Evolutionary conservation across 805 yeast genomes (phyloP), one percentile per base, ranked within the genome.

Genomic region (Pichia gijzeniarum): DNA sequence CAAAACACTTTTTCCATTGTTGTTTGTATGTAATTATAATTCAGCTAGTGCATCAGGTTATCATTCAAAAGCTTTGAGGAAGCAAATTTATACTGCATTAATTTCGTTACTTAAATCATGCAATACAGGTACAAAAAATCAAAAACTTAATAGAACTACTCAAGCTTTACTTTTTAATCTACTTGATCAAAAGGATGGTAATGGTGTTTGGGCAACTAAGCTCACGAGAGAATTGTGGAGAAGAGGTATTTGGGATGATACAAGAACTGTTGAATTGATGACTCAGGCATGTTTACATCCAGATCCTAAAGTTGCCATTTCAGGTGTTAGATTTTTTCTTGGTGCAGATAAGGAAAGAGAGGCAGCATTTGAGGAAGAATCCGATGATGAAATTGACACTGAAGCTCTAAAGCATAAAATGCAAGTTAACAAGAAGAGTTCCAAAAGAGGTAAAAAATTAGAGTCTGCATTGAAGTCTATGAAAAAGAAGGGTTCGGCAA

Each of bases 201-300:
- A 72, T 37, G 96, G 97, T 32, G 68, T 93, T 20, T 93, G 98
- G 97, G 97, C 98, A 7, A 86, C 97, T 3, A 90, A 88, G 58
- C 69, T 93, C 47, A 89, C 97, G 5, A 77, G 98, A 61, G 98
- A 93, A 64, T 70, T 93, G 42, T 93, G 99, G 99, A 78, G 96
- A 70, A 77, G 98, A 61, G 95, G 95, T 59, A 85, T 93, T 48
- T 93, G 99, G 99, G 97, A 89, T 63, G 99, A 93, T 63, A 77
- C 95, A 0, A 74, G 97, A 57, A 84, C 98, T 0, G 95, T 93
- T n/a, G 99, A 93, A 65, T 80, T 93, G 58, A 90, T 93, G 98
- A 83, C 95, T 1, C 93, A 88, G 56, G 97, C 98, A 1, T 88
- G 97, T 2, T 66, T 87, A 50, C 96, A 89, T 59, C 82, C 83